A percentile compares a stretch with the other conserved stretches of the same genome.
phyloP scores from a whole-genome alignment of 2,329 filamentous ascomycete species.

The Raffaelea albimanens region DNA sequence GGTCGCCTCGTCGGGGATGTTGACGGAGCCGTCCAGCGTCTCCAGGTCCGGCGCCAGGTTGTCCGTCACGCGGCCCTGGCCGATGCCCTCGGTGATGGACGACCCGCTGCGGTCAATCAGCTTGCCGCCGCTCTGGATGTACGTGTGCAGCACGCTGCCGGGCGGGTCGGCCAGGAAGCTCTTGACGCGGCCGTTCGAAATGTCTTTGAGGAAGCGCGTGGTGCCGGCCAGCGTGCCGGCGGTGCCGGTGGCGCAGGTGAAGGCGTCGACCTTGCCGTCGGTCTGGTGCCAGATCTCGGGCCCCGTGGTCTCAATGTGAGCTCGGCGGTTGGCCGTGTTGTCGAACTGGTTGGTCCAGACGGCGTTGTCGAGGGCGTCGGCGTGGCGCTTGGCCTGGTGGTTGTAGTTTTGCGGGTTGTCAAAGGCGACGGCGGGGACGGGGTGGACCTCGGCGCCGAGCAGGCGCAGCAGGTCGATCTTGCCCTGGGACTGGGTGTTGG shows the following conservation, averaged over 20 bases:
- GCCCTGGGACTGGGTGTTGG: conserved; percentile 94
- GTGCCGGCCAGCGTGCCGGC: conserved; percentile 83
- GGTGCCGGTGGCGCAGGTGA: conserved; percentile 91
- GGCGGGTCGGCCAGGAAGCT: conserved; percentile 89
- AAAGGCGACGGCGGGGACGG: conserved; percentile 90
- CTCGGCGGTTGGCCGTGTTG: conserved; percentile 85
- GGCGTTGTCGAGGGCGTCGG: conserved; percentile 75
- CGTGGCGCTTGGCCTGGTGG: conserved; percentile 85
- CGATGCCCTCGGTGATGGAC: conserved; percentile 96
- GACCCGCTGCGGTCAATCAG: conserved; percentile 72
- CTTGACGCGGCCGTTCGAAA: conserved; percentile 69
- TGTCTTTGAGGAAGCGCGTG: conserved; percentile 81
- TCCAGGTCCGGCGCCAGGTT: conserved; percentile 81
- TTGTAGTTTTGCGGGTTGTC: conserved; percentile 97
- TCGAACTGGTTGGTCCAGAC: conserved; percentile 99
- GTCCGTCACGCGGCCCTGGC: conserved; percentile 92
- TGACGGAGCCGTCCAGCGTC: conserved; percentile 73
- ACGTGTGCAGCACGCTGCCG: conserved; percentile 85
- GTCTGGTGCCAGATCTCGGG: conserved; percentile 98
- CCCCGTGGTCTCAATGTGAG: conserved; percentile 93
- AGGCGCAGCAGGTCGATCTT: conserved; percentile 91
- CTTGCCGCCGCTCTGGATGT: conserved; percentile 76
- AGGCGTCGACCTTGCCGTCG: conserved; percentile 74
- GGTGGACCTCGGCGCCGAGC: conserved; percentile 89
- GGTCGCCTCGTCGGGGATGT: conserved; percentile 84